Percentiles rank a stretch among this genome's conserved stretches.
These are phyloP conservation scores for Penicillium psychrofluorescens DNA, from an alignment of 495 filamentous ascomycete genomes.

Conservation along the genomic window DNA sequence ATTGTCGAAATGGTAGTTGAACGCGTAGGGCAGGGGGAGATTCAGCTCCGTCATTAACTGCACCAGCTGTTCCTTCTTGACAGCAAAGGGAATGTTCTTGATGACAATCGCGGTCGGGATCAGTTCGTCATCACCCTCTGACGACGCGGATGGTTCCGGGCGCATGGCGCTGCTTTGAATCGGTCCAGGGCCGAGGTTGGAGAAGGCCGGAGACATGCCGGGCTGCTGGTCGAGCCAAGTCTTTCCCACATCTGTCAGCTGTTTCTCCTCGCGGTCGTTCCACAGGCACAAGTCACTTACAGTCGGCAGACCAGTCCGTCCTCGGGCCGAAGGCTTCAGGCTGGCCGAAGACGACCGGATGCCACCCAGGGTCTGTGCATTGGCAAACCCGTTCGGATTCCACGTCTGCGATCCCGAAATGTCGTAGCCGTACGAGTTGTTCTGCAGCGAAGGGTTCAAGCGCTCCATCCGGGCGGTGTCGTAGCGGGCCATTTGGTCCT, in stretches of 20 bases:
- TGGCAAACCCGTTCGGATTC: slow-evolving; percentile 52
- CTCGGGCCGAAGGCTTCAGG: slow-evolving; percentile 48
- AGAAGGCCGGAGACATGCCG: slow-evolving; percentile 44
- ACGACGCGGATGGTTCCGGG: slow-evolving; percentile 38
- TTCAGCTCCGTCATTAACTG: slow-evolving; percentile 86
- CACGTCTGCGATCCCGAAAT: slow-evolving; percentile 58
- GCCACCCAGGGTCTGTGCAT: slow-evolving; percentile 43
- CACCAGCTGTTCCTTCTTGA: slow-evolving; percentile 93
- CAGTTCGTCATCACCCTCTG: slow-evolving; percentile 69
- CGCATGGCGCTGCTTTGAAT: slow-evolving; percentile 48
- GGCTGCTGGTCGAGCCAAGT: slow-evolving; percentile 56
- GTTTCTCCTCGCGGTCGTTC: background rate
- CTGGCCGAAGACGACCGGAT: slow-evolving; percentile 49
- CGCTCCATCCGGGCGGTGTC: slow-evolving; percentile 54
- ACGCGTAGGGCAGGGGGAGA: slow-evolving; percentile 90
- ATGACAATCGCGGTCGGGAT: slow-evolving; percentile 98
- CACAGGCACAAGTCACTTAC: slow-evolving; percentile 31
- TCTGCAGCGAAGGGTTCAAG: slow-evolving; percentile 46
- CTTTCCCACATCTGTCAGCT: slow-evolving; percentile 16
- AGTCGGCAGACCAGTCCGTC: slow-evolving; percentile 49
- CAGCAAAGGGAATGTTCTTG: slow-evolving; percentile 98
- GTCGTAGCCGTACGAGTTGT: slow-evolving; percentile 51
- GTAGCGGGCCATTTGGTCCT: slow-evolving; percentile 55
- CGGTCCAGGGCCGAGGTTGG: slow-evolving; percentile 44
- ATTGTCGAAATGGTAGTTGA: slow-evolving; percentile 99